phyloP scores from a whole-genome alignment of 2,329 filamentous ascomycete genomes.

The Neoascochyta sp. region DNA sequence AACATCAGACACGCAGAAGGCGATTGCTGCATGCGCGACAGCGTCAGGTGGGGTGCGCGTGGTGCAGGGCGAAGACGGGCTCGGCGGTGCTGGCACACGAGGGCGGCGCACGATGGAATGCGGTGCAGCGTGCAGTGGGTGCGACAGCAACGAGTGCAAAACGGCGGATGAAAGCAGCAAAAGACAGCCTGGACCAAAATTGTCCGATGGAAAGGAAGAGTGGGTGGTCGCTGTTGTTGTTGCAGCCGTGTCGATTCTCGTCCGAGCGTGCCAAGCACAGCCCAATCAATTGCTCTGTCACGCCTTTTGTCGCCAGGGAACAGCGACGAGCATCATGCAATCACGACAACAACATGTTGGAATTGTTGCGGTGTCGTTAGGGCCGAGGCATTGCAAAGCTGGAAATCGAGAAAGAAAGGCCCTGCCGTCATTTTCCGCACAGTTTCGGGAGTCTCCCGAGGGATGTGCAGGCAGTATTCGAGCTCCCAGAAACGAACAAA shows the following conservation, averaged over 20 bases:
- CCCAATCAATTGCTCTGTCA: constrained; percentile 14
- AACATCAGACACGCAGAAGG: constrained; percentile 23
- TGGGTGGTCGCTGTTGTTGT: constrained; percentile 14
- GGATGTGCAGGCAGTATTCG: constrained; percentile 9
- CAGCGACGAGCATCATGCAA: constrained; percentile 14
- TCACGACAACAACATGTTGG: constrained; percentile 13
- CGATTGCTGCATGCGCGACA: constrained; percentile 20
- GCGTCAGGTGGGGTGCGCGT: constrained; percentile 13
- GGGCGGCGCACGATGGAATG: constrained; percentile 15
- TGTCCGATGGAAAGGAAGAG: constrained; percentile 16
- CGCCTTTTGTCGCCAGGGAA: constrained; percentile 14
- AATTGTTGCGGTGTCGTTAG: too few species aligned
- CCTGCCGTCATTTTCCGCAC: constrained; percentile 9
- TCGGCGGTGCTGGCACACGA: constrained; percentile 10
- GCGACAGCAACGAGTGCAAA: constrained; percentile 2
- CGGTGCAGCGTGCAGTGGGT: constrained; percentile 2
- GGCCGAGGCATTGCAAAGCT: too few species aligned
- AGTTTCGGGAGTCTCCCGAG: constrained; percentile 29
- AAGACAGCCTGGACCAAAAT: constrained; percentile 8
- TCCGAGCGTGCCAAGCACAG: constrained; percentile 11
- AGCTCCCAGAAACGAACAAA: constrained; percentile 12
- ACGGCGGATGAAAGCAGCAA: constrained; percentile 11
- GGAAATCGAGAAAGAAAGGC: too few species aligned
- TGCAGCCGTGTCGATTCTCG: constrained; percentile 17
- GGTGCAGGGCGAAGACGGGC: constrained; percentile 21